These are phyloP conservation scores for Alnus glutinosa DNA, from an alignment of 306 rosid genomes.

Conservation along the genomic window DNA sequence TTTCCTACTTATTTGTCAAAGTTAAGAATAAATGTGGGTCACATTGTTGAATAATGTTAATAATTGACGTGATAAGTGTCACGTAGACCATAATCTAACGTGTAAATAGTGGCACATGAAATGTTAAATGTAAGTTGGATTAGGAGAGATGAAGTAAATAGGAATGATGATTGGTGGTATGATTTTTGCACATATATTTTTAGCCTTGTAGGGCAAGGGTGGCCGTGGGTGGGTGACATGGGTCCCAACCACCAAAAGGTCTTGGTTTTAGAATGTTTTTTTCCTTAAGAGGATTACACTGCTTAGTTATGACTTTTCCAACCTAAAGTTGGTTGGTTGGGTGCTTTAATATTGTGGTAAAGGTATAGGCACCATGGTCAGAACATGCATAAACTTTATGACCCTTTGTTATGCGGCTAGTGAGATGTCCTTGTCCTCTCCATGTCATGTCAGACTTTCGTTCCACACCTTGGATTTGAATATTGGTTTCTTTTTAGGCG, in stretches of 20 bases:
- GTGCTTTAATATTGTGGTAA: constrained; percentile 23
- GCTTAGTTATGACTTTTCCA: constrained; percentile 29
- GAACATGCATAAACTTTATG: neutral
- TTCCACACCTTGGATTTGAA: neutral
- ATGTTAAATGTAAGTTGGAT: no score
- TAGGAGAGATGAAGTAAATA: no score
- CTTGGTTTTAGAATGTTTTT: constrained; percentile 9
- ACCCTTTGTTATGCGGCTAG: constrained; percentile 23
- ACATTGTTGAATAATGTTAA: no score
- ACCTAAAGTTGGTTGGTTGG: constrained; percentile 24
- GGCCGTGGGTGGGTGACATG: constrained; percentile 6
- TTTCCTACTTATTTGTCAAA: no score
- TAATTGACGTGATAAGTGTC: no score
- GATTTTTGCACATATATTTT: neutral
- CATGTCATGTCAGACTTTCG: constrained; percentile 28
- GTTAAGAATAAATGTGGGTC: neutral
- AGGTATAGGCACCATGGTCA: neutral
- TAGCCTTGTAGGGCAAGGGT: constrained; percentile 22
- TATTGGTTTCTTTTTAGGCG: constrained; percentile 20
- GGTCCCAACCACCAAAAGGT: neutral
- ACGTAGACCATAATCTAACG: no score
- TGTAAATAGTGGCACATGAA: no score
- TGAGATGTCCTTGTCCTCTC: constrained; percentile 45
- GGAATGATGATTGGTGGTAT: neutral
- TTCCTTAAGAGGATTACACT: neutral